These are phyloP conservation scores for Fusarium siculi DNA, from an alignment of 2,329 filamentous ascomycete genomes.

Conservation along the genomic window DNA sequence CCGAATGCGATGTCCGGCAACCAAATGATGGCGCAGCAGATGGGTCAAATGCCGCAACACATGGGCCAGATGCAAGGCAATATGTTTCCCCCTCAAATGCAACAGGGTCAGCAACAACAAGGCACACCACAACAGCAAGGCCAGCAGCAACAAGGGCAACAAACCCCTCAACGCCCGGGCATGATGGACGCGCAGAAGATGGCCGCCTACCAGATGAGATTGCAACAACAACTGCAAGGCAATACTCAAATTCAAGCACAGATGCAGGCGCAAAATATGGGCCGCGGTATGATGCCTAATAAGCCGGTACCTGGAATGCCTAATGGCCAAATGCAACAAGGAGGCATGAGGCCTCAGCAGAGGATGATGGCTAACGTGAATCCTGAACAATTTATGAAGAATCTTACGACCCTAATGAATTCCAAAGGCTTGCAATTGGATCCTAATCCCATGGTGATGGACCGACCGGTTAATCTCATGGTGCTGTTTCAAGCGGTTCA, in stretches of 20 bases:
- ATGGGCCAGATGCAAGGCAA: slow-evolving; percentile 60
- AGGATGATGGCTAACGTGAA: slow-evolving; percentile 57
- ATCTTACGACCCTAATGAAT: slow-evolving; percentile 80
- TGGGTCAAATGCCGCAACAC: slow-evolving; percentile 59
- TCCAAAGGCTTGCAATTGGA: slow-evolving; percentile 79
- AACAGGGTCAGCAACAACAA: slow-evolving; percentile 59
- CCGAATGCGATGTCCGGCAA: slow-evolving; percentile 61
- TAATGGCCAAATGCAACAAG: slow-evolving; percentile 66
- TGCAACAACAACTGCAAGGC: slow-evolving; percentile 78
- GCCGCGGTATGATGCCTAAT: slow-evolving; percentile 64
- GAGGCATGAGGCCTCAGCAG: slow-evolving; percentile 62
- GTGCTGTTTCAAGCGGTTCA: slow-evolving; percentile 80
- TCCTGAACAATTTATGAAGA: slow-evolving; percentile 79
- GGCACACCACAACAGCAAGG: slow-evolving; percentile 53
- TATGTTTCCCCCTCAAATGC: slow-evolving; percentile 54
- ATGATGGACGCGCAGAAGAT: slow-evolving; percentile 77
- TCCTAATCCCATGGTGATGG: slow-evolving; percentile 76
- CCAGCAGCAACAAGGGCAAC: slow-evolving; percentile 51
- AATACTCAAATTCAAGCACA: slow-evolving; percentile 63
- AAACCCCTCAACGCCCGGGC: slow-evolving; percentile 42
- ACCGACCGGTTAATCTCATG: slow-evolving; percentile 78
- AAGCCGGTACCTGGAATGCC: slow-evolving; percentile 60
- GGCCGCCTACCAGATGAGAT: slow-evolving; percentile 81
- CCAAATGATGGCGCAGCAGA: slow-evolving; percentile 67
- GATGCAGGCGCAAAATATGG: slow-evolving; percentile 60